These are phyloP conservation scores for Naematelia encephala DNA, from an alignment of 768 basidiomycete genomes.

Conservation along the genomic window DNA sequence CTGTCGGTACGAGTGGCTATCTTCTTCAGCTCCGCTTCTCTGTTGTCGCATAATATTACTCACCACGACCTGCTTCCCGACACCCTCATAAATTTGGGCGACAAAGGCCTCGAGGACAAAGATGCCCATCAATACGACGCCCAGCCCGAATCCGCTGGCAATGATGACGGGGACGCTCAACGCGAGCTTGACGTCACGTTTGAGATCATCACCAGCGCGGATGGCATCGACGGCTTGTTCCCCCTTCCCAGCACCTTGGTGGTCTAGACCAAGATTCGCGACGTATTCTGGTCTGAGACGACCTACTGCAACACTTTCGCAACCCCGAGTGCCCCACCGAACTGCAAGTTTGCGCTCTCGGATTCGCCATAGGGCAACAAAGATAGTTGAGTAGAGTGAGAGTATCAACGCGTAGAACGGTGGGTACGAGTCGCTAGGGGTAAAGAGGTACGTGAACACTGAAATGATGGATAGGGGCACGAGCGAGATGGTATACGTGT, in stretches of 20 bases:
- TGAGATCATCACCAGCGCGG: slow-evolving; percentile 33
- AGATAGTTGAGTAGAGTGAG: slow-evolving; percentile 76
- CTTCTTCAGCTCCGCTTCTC: neutral
- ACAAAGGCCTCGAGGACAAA: slow-evolving; percentile 79
- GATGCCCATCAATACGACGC: slow-evolving; percentile 69
- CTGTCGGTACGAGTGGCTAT: slow-evolving; percentile 75
- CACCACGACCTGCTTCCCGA: slow-evolving; percentile 73
- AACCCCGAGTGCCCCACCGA: slow-evolving; percentile 65
- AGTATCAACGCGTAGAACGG: slow-evolving; percentile 71
- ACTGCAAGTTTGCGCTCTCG: slow-evolving; percentile 78
- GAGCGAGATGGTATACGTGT: slow-evolving; percentile 76
- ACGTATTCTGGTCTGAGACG: slow-evolving; percentile 44
- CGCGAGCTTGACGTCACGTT: slow-evolving; percentile 42
- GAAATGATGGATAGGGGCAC: slow-evolving; percentile 72
- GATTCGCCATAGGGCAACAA: slow-evolving; percentile 90
- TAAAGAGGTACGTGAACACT: slow-evolving; percentile 60
- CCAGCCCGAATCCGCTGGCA: slow-evolving; percentile 67
- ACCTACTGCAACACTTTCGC: slow-evolving; percentile 55
- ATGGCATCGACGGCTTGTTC: slow-evolving; percentile 27
- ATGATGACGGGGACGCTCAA: slow-evolving; percentile 54
- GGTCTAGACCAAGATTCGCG: slow-evolving; percentile 34
- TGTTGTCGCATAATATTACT: slow-evolving; percentile 44
- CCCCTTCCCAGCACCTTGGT: neutral
- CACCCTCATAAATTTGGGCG: slow-evolving; percentile 79
- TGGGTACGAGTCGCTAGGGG: slow-evolving; percentile 61